phyloP scores from a whole-genome alignment of 768 basidiomycete species.

The Hericium rajendrae region DNA sequence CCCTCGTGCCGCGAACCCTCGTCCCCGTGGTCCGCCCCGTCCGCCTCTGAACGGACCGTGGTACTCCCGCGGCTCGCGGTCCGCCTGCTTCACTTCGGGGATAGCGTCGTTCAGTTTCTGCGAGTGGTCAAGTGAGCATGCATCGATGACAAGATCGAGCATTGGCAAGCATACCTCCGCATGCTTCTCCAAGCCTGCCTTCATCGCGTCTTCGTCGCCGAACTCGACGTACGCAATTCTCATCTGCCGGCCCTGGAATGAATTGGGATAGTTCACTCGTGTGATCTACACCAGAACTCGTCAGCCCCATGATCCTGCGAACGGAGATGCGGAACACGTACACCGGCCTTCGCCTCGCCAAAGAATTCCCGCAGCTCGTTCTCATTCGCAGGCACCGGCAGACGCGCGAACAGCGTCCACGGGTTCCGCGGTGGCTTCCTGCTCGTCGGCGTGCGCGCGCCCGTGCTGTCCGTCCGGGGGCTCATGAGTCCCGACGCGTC shows the following conservation, averaged over 20 bases:
- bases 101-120: slow-evolving; percentile 62
- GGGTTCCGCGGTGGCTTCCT: slow-evolving; percentile 58
- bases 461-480: slow-evolving; percentile 39
- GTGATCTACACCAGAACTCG: slow-evolving; percentile 40
- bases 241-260: slow-evolving; percentile 36
- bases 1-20: slow-evolving; percentile 53
- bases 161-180: slow-evolving; percentile 42
- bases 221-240: slow-evolving; percentile 85
- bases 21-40: slow-evolving; percentile 42
- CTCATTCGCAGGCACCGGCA: slow-evolving; percentile 45
- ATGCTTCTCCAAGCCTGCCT: slow-evolving; percentile 64
- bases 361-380: slow-evolving; percentile 69
- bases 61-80: slow-evolving; percentile 28
- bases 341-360: slow-evolving; percentile 57
- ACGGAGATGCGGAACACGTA: slow-evolving; percentile 26
- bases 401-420: slow-evolving; percentile 80
- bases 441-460: slow-evolving; percentile 63
- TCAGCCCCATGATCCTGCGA: neutral
- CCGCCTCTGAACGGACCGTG: slow-evolving; percentile 27
- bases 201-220: slow-evolving; percentile 81
- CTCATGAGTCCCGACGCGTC: slow-evolving; percentile 39
- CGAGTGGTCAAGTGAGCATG: slow-evolving; percentile 1
- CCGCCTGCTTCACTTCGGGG: slow-evolving; percentile 67
- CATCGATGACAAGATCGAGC: slow-evolving; percentile 6
- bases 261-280: slow-evolving; percentile 49